Percentiles rank a stretch among this genome's conserved stretches.
These are phyloP conservation scores for Aspergillus indologenus DNA, from an alignment of 495 filamentous ascomycete species.

Conservation along the genomic window DNA sequence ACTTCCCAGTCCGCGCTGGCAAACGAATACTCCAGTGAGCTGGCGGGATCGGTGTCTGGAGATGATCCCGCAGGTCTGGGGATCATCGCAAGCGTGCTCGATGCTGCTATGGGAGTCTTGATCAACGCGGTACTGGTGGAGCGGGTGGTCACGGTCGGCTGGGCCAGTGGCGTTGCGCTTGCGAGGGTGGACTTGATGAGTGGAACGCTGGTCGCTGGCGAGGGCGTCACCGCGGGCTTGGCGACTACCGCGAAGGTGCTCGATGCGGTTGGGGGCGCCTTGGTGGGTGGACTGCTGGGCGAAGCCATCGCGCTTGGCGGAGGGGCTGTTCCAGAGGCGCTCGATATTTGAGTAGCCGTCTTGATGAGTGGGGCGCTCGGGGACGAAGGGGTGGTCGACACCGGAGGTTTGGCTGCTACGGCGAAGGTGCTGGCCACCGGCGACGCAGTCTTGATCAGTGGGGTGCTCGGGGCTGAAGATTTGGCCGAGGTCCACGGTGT, in stretches of 20 bases:
- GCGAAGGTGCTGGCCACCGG: neutral
- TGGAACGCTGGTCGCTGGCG: neutral
- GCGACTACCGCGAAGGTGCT: neutral
- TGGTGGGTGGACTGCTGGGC: neutral
- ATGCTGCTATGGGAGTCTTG: neutral
- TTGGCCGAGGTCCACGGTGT: neutral
- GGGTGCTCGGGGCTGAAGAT: neutral
- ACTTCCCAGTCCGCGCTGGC: neutral
- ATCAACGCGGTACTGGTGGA: neutral
- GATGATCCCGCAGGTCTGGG: neutral
- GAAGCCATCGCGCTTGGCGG: neutral
- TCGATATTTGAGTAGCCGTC: neutral
- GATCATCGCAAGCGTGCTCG: slow-evolving; percentile 8
- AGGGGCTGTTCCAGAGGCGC: slow-evolving; percentile 6
- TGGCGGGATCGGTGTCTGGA: slow-evolving; percentile 2
- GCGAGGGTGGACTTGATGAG: neutral
- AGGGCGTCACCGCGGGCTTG: neutral
- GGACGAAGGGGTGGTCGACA: neutral
- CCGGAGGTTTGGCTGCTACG: neutral
- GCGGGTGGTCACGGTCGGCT: no score
- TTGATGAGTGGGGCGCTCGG: neutral
- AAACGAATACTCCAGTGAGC: neutral
- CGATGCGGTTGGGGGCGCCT: neutral
- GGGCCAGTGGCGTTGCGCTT: no score
- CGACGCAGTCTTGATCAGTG: neutral